phyloP scores from a whole-genome alignment of 2,329 filamentous ascomycete genomes.

The Endothia cerciana region DNA sequence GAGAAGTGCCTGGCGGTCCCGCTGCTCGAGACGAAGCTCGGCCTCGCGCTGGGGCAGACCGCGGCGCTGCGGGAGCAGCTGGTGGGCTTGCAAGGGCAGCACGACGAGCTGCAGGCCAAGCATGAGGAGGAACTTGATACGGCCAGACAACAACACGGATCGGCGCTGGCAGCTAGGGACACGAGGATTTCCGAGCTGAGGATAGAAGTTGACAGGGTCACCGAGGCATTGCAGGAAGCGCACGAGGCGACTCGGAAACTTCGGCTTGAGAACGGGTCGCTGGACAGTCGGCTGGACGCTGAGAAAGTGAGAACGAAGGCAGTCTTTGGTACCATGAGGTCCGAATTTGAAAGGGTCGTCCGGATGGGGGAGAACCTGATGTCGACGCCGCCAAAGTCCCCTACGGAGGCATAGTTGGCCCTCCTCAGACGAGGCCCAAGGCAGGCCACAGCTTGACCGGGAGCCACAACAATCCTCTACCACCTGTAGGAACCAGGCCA shows the following conservation, averaged over 20 bases:
- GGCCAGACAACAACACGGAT: conserved; percentile 48
- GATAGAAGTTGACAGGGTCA: conserved; percentile 52
- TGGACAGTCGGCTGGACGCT: conserved; percentile 42
- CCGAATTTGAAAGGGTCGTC: conserved; percentile 54
- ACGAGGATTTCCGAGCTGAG: conserved; percentile 53
- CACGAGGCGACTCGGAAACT: conserved; percentile 51
- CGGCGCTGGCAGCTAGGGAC: conserved; percentile 55
- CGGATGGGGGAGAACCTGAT: conserved; percentile 52
- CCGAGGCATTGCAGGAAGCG: conserved; percentile 49
- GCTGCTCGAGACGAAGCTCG: conserved; percentile 51
- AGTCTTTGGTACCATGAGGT: conserved; percentile 55
- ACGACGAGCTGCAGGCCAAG: conserved; percentile 38
- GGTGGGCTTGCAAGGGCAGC: conserved; percentile 38
- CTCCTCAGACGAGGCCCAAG: neutral
- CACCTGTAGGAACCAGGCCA: no score
- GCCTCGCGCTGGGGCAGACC: conserved; percentile 44
- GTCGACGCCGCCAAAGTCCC: conserved; percentile 33
- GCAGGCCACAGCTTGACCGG: no score
- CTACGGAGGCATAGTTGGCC: neutral
- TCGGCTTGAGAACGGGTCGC: conserved; percentile 49
- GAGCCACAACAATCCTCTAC: no score
- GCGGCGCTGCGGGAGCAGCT: conserved; percentile 46
- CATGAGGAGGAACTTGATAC: conserved; percentile 35
- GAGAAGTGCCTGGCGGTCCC: conserved; percentile 43
- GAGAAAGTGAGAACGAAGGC: conserved; percentile 46